A percentile compares a stretch with the other conserved stretches of the same genome.
phyloP scores from a whole-genome alignment of 306 rosid species.

The Pyrus betulifolia region DNA sequence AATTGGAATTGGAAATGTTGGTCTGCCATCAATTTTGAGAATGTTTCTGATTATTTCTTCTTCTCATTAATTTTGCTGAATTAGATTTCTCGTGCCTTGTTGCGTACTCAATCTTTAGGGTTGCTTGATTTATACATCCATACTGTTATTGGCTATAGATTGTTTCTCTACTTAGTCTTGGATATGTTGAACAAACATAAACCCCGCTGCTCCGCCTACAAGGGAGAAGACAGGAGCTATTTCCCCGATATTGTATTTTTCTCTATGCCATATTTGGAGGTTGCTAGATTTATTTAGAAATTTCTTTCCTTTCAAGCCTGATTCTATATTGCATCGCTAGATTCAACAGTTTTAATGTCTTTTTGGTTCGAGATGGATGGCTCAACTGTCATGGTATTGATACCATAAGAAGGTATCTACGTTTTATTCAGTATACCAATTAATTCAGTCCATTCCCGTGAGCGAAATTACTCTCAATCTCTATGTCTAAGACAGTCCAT shows the following conservation, averaged over 20 bases:
- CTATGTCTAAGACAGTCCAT: neutral
- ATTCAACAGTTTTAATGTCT: neutral
- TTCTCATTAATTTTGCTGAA: neutral
- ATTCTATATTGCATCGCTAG: neutral
- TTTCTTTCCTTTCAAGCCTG: neutral
- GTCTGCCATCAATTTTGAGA: neutral
- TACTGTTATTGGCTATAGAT: neutral
- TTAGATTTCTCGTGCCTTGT: neutral
- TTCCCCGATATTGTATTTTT: neutral
- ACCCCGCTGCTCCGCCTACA: neutral
- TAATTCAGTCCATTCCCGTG: neutral
- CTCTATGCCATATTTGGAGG: neutral
- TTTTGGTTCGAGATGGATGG: neutral
- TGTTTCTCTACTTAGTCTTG: neutral
- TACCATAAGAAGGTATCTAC: neutral
- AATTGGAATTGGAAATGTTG: neutral
- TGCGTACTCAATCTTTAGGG: neutral
- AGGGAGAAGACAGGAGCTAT: neutral
- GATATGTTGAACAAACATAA: neutral
- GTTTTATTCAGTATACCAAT: neutral
- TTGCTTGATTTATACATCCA: neutral
- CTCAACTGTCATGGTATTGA: neutral
- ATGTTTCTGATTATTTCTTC: neutral
- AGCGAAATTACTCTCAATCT: neutral
- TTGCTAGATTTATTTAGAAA: neutral